Evolutionary conservation across 768 basidiomycete genomes (phyloP).

Genomic region (Termitomyces sp.): DNA sequence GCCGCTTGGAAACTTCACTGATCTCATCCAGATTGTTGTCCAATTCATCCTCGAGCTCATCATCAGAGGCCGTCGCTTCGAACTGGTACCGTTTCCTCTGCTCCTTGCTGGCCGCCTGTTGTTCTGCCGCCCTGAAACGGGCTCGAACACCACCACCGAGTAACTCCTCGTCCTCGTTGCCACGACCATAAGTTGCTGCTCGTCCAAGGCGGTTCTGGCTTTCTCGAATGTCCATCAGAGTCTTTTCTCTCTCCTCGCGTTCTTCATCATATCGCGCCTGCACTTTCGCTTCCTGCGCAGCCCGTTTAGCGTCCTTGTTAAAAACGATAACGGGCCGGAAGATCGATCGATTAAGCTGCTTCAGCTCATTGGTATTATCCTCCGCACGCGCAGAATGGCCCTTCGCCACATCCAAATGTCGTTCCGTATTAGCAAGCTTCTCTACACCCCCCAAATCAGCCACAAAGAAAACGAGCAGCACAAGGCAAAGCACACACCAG

Average conservation of each 20-base stretch:
- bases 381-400: slow-evolving; percentile 83
- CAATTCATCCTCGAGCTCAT: slow-evolving; percentile 91
- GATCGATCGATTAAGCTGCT: slow-evolving; percentile 91
- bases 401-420: slow-evolving; percentile 90
- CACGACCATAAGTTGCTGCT: slow-evolving; percentile 58
- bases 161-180: slow-evolving; percentile 38
- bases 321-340: slow-evolving; percentile 89
- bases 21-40: slow-evolving; percentile 91
- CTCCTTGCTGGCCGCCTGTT: slow-evolving; percentile 36
- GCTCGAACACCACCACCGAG: slow-evolving; percentile 30
- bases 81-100: slow-evolving; percentile 86
- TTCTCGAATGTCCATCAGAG: slow-evolving; percentile 81
- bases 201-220: slow-evolving; percentile 81
- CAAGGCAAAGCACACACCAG: slow-evolving; percentile 55
- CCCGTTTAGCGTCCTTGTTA: slow-evolving; percentile 90
- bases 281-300: slow-evolving; percentile 80
- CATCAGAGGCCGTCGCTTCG: slow-evolving; percentile 85
- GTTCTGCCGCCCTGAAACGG: slow-evolving; percentile 42
- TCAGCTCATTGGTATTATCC: slow-evolving; percentile 91
- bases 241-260: slow-evolving; percentile 75
- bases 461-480: neutral
- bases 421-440: slow-evolving; percentile 89
- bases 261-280: slow-evolving; percentile 86
- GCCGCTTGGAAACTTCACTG: slow-evolving; percentile 63
- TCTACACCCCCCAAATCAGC: slow-evolving; percentile 35